Evolutionary conservation across 2,329 filamentous ascomycete genomes (phyloP), one percentile per base, ranked within the genome.

Genomic region (Mycosphaerella sp.): DNA sequence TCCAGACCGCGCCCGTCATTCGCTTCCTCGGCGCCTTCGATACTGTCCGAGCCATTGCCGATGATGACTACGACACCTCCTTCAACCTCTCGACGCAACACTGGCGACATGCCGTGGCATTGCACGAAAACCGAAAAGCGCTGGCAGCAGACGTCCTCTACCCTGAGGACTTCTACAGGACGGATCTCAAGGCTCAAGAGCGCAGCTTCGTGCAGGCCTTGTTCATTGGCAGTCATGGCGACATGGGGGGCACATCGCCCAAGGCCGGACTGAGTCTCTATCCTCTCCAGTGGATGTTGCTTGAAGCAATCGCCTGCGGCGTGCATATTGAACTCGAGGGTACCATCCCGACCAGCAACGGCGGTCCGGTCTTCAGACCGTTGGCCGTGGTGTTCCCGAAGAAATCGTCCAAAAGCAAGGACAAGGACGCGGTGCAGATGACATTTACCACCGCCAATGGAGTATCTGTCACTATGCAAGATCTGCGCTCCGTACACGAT

Each of bases 271-370:
- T 74, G 4, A 68, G 70, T 4, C 60, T 75, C 2, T 75, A 74
- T 56, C 71, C 73, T 3, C 55, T 74, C 1, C 72, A 75, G 55
- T 75, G 72, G 72, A 73, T 74, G 62, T 54, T 74, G 31, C 55
- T 70, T 9, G 72, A 74, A 56, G 53, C 52, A 5, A 52, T 40
- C 14, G 49, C 48, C 7, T 55, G 48, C 34, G 56, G 56, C 5
- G 43, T 54, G 10, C 44, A 42, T 43, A 45, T 58, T n/a, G 52
- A 55, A n/a, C 51, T 55, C n/a, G 48, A 55, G 11, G 50, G 42
- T 12, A 49, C 39, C 12, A 42, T 43, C 7, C 51, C 51, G 10
- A 54, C 45, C 12, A 43, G 32, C 8, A 14, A 45, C 2, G 32
- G 42, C 12, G 42, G 42, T 7, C 45, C 34, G 1, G 10, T 53